phyloP scores from a whole-genome alignment of 352 stramenopile species.

The Phytophthora pluvialis region DNA sequence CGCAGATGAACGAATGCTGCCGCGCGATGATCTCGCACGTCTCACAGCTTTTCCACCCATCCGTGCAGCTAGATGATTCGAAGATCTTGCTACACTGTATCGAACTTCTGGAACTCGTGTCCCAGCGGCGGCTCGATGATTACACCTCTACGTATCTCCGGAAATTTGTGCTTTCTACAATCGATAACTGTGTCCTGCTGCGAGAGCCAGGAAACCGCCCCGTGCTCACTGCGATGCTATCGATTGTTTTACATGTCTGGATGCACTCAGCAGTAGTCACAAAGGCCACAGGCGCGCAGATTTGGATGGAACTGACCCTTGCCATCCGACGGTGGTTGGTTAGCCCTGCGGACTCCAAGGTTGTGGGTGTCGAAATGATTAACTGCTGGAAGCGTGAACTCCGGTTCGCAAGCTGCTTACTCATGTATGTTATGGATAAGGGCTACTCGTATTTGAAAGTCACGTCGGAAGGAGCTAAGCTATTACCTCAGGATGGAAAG shows the following conservation, averaged over 20 bases:
- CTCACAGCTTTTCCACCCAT: conserved; percentile 88
- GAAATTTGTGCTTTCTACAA: conserved; percentile 88
- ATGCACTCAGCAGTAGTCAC: conserved; percentile 77
- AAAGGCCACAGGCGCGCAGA: conserved; percentile 62
- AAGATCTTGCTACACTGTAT: conserved; percentile 89
- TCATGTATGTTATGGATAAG: conserved; percentile 85
- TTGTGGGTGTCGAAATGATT: conserved; percentile 69
- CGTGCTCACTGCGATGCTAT: conserved; percentile 81
- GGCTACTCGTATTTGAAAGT: conserved; percentile 77
- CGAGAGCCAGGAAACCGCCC: conserved; percentile 64
- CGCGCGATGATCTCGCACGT: conserved; percentile 89
- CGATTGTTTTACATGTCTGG: conserved; percentile 85
- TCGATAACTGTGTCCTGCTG: conserved; percentile 81
- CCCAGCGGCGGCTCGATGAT: conserved; percentile 80
- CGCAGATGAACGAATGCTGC: conserved; percentile 82
- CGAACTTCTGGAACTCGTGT: conserved; percentile 85
- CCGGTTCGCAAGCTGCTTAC: conserved; percentile 75
- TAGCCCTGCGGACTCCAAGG: conserved; percentile 60
- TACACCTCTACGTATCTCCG: conserved; percentile 88
- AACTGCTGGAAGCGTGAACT: conserved; percentile 89
- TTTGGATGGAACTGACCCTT: conserved; percentile 86
- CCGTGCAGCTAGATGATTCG: conserved; percentile 79
- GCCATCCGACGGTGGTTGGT: conserved; percentile 83
- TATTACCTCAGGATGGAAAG: conserved; percentile 58
- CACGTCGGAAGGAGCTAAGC: conserved; percentile 55